Evolutionary conservation across 225 moss, liverwort and hornwort genomes (phyloP).

Genomic region (Anthoceros angustus): DNA sequence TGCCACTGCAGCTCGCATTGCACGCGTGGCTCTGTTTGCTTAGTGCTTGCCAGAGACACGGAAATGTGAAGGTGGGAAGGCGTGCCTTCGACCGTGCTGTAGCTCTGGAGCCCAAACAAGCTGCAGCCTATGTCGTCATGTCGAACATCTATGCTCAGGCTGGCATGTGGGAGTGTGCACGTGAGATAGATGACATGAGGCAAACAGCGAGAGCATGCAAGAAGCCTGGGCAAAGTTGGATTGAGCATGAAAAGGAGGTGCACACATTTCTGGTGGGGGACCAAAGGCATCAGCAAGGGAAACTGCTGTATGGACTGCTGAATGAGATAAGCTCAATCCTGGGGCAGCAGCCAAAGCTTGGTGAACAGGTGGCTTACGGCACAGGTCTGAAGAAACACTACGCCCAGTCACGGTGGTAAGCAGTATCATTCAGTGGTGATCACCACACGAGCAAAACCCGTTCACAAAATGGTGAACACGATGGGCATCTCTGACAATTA

Average conservation of each 20-base stretch:
- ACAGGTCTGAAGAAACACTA: too few species aligned
- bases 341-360: too few species aligned
- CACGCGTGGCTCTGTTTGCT: slow-evolving; percentile 31
- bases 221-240: slow-evolving; percentile 33
- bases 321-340: too few species aligned
- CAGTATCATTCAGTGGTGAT: too few species aligned
- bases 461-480: too few species aligned
- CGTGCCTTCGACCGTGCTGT: slow-evolving; percentile 21
- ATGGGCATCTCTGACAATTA: too few species aligned
- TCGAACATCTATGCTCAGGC: slow-evolving; percentile 28
- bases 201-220: slow-evolving; percentile 19
- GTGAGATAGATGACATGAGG: slow-evolving; percentile 21
- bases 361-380: too few species aligned
- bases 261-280: too few species aligned
- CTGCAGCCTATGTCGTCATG: slow-evolving; percentile 25
- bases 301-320: too few species aligned
- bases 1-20: slow-evolving; percentile 23
- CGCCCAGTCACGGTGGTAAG: too few species aligned
- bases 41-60: slow-evolving; percentile 26
- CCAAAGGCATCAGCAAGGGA: too few species aligned
- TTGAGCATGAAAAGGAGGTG: slow-evolving; percentile 20
- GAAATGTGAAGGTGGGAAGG: slow-evolving; percentile 21
- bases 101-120: slow-evolving; percentile 23
- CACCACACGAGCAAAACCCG: too few species aligned
- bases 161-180: slow-evolving; percentile 28